phyloP scores from a whole-genome alignment of 2,329 filamentous ascomycete species.

The Pseudodiploospora longispora region DNA sequence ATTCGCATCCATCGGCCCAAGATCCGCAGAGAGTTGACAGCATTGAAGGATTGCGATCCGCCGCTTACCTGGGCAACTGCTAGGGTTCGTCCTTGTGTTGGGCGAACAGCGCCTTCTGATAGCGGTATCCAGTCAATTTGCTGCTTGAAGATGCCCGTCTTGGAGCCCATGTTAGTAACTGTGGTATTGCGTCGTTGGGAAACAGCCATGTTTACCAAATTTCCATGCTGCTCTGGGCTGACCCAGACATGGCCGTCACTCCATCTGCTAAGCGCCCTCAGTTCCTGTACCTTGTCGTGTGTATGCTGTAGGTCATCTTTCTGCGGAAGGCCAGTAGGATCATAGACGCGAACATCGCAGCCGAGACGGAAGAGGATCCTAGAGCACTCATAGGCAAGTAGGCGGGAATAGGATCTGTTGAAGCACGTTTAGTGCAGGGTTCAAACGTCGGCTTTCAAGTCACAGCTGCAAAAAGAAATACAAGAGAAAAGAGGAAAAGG shows the following conservation, averaged over 20 bases:
- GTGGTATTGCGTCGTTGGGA: not conserved
- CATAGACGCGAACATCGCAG: conserved; percentile 56
- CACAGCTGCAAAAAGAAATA: not conserved
- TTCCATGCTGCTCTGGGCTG: conserved; percentile 59
- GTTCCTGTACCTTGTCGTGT: conserved; percentile 55
- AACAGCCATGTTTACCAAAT: conserved; percentile 32
- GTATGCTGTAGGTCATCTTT: conserved; percentile 52
- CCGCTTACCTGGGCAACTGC: conserved; percentile 55
- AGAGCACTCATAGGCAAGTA: conserved; percentile 51
- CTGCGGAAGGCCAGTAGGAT: conserved; percentile 51
- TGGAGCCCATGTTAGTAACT: conserved; percentile 2
- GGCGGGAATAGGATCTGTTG: conserved; percentile 46
- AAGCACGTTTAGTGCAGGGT: not conserved
- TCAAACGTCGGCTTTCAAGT: not conserved
- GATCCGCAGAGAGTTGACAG: conserved; percentile 56
- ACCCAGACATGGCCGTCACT: conserved; percentile 61
- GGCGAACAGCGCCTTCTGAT: conserved; percentile 51
- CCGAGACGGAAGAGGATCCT: conserved; percentile 56
- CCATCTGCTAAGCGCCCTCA: conserved; percentile 53
- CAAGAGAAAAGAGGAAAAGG: not conserved
- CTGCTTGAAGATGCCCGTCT: conserved; percentile 60
- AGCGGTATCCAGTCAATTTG: conserved; percentile 66
- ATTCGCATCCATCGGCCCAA: conserved; percentile 64
- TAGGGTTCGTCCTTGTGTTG: conserved; percentile 57
- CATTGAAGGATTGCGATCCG: conserved; percentile 60